Conservation (phyloP, 2,329 filamentous ascomycete species). For the Gremmenia infestans region DNA sequence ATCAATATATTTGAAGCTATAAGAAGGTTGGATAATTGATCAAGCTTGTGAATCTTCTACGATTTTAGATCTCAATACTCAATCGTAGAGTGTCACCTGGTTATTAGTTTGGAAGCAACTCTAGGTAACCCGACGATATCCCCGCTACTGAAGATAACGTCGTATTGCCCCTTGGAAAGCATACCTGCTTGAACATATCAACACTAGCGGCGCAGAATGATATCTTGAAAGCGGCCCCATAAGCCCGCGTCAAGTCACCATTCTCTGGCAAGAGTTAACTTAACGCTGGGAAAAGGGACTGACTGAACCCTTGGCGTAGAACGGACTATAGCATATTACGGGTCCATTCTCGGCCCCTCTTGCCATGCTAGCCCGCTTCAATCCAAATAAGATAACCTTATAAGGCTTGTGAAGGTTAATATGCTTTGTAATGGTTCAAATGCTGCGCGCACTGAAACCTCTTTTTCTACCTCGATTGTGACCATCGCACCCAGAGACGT, state of each 20-base stretch:
- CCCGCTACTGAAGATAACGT: constrained; percentile 5
- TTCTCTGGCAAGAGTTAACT: background rate
- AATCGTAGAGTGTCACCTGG: constrained; percentile 9
- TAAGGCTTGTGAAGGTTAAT: background rate
- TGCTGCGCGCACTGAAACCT: constrained; percentile 4
- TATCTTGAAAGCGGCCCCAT: background rate
- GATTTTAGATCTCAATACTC: background rate
- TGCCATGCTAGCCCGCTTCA: background rate
- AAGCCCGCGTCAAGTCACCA: background rate
- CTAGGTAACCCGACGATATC: constrained; percentile 3
- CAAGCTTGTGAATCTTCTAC: constrained; percentile 7
- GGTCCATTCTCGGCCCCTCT: background rate
- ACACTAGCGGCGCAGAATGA: background rate
- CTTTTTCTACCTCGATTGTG: constrained; percentile 2
- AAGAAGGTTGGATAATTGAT: constrained; percentile 5
- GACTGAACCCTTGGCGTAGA: background rate
- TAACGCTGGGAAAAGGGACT: background rate
- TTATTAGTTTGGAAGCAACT: background rate
- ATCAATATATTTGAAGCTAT: constrained; percentile 1
- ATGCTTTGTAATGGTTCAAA: background rate
- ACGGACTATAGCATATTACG: background rate
- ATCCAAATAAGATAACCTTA: background rate
- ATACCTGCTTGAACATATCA: constrained; percentile 4
- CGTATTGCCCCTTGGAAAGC: constrained; percentile 1
- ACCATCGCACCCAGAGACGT: constrained; percentile 2